These are phyloP conservation scores for Rubia yunnanensis DNA, from an alignment of 257 asterid species.

Conservation along the genomic window DNA sequence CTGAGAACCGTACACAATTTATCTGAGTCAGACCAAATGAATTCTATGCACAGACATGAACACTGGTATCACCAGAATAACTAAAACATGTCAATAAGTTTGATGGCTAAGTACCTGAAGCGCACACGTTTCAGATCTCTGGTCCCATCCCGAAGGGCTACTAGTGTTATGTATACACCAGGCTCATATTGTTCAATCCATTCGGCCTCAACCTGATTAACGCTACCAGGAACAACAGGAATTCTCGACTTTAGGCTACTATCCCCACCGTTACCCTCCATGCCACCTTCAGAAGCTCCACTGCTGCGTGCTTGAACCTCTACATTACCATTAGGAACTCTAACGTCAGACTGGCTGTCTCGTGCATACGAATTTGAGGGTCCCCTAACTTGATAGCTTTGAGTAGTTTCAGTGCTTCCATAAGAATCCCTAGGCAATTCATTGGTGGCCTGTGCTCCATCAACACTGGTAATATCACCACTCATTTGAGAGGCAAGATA, in stretches of 20 bases:
- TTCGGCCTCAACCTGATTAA: slow-evolving; percentile 69
- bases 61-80: background rate
- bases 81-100: background rate
- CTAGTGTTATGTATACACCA: slow-evolving; percentile 88
- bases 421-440: slow-evolving; percentile 21
- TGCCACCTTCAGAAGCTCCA: slow-evolving; percentile 35
- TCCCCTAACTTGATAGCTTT: slow-evolving; percentile 28
- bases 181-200: slow-evolving; percentile 92
- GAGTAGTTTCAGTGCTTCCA: slow-evolving; percentile 24
- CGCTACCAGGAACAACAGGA: slow-evolving; percentile 35
- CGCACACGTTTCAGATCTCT: slow-evolving; percentile 97
- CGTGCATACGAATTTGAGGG: slow-evolving; percentile 28
- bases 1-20: background rate
- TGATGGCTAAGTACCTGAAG: slow-evolving; percentile 55
- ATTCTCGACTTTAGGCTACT: slow-evolving; percentile 43
- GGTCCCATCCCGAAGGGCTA: slow-evolving; percentile 82
- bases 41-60: background rate
- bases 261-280: slow-evolving; percentile 28
- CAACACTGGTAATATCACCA: slow-evolving; percentile 27
- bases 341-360: slow-evolving; percentile 28
- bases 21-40: background rate
- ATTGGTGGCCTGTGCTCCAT: slow-evolving; percentile 20
- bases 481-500: slow-evolving; percentile 32
- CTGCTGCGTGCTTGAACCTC: slow-evolving; percentile 29
- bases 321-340: slow-evolving; percentile 44